Evolutionary conservation across 139 green algal species (phyloP).

Genomic region (Coccomyxa sp.): DNA sequence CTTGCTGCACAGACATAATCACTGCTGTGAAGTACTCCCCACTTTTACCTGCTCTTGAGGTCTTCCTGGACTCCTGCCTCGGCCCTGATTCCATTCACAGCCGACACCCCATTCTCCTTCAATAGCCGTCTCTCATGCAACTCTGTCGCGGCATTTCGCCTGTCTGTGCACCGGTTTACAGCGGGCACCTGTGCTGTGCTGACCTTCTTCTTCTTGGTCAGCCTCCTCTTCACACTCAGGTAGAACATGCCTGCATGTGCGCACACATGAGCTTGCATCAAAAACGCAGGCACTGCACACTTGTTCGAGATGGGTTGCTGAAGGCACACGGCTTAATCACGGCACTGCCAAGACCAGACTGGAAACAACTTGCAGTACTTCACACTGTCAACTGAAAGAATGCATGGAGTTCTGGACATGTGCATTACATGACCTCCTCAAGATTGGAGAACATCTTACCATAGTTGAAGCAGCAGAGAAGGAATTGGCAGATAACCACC

Average conservation of each 20-base stretch:
- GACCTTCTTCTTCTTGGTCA: neutral
- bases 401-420: neutral
- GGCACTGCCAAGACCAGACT: neutral
- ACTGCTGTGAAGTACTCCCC: no score
- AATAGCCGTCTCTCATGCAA: neutral
- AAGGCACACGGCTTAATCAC: neutral
- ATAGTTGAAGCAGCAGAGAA: constrained; percentile 24
- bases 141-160: neutral
- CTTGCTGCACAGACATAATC: no score
- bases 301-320: neutral
- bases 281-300: neutral
- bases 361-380: neutral
- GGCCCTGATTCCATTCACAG: neutral
- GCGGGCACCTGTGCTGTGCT: neutral
- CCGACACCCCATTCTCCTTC: neutral
- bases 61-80: neutral
- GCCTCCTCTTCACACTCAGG: neutral
- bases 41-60: neutral
- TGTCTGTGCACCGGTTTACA: neutral
- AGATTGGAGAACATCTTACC: neutral
- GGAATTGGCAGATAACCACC: constrained; percentile 4
- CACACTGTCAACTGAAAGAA: neutral
- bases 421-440: neutral
- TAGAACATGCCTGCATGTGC: neutral
- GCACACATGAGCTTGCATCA: neutral